Conservation (phyloP, 345 rosid genomes). For the Brassica napus region DNA sequence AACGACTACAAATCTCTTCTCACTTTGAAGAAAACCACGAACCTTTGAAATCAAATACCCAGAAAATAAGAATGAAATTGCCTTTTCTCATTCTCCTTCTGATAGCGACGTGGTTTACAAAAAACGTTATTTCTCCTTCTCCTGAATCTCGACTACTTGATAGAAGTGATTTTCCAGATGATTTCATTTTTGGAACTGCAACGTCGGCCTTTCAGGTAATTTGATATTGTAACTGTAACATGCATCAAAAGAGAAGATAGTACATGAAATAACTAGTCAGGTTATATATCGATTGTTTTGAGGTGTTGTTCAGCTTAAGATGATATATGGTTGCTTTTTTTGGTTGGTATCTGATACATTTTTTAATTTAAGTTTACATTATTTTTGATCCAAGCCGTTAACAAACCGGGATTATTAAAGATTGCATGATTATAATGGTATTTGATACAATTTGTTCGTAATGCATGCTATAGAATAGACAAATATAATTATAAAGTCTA, state of each 20-base stretch:
- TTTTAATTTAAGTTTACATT: too few species aligned
- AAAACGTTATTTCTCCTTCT: not conserved
- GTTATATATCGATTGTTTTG: not conserved
- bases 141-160: conserved; percentile 6
- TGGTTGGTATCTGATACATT: too few species aligned
- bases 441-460: not conserved
- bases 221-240: not conserved
- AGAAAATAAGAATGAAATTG: conserved; percentile 4
- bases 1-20: conserved; percentile 21
- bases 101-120: not conserved
- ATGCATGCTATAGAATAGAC: not conserved
- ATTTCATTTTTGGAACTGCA: conserved; percentile 42
- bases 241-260: not conserved
- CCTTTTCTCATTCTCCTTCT: conserved; percentile 2
- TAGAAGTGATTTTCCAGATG: conserved; percentile 26
- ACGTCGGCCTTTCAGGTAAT: conserved; percentile 36
- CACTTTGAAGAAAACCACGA: not conserved
- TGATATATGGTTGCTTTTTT: not conserved
- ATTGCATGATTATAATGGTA: not conserved
- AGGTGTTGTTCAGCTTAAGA: not conserved
- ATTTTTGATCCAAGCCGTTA: too few species aligned
- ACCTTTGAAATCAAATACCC: not conserved
- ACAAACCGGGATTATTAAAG: too few species aligned
- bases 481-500: not conserved
- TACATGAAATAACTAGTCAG: not conserved